Conservation (phyloP, 768 basidiomycete species). For the Hemileccinum rubropunctum region DNA sequence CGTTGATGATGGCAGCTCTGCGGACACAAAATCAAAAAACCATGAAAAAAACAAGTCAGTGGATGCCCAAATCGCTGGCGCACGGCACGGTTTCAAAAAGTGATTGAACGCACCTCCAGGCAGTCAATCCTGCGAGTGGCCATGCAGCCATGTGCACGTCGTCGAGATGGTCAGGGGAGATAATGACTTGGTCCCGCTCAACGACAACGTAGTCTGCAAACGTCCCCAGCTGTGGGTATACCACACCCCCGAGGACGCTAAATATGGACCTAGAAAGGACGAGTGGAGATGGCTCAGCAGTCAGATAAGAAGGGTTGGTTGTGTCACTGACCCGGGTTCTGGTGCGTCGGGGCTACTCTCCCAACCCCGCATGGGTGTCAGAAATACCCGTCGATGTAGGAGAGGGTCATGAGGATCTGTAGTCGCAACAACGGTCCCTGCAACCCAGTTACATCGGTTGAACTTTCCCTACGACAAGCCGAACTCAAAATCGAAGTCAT, state of each 20-base stretch:
- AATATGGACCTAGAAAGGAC: constrained; percentile 41
- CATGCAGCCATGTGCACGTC: constrained; percentile 72
- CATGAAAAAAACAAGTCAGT: not conserved
- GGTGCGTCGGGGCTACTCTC: constrained; percentile 60
- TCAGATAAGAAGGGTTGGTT: not conserved
- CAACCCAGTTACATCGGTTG: not conserved
- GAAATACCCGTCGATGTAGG: constrained; percentile 64
- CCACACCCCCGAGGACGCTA: constrained; percentile 62
- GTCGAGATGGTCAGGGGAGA: constrained; percentile 62
- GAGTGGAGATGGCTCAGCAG: not conserved
- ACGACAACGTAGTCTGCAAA: constrained; percentile 77
- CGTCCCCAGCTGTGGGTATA: constrained; percentile 57
- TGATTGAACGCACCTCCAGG: constrained; percentile 61
- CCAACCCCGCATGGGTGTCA: constrained; percentile 81
- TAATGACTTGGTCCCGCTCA: constrained; percentile 64
- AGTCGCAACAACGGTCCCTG: constrained; percentile 65
- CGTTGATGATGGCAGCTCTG: constrained; percentile 69
- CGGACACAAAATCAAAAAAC: not conserved
- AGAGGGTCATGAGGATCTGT: constrained; percentile 52
- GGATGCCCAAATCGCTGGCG: not conserved
- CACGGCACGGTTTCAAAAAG: not conserved
- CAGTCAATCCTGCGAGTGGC: constrained; percentile 76
- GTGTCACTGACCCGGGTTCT: constrained; percentile 50
- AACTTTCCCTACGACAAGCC: not conserved
- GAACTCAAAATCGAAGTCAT: not conserved